Conservation (phyloP, 1,139 yeast genomes). For the Yueomyces sp. region DNA sequence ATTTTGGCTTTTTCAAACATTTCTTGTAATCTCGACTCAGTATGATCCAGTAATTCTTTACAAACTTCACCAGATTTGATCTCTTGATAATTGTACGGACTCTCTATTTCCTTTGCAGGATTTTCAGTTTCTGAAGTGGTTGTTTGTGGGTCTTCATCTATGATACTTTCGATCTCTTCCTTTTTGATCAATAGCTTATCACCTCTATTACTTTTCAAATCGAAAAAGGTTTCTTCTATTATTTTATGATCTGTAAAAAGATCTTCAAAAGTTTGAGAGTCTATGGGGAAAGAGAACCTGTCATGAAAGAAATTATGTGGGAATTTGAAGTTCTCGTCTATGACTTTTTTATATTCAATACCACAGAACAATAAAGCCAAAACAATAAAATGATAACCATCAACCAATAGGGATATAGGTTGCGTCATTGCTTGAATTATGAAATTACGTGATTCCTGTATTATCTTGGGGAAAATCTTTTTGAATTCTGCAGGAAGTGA, state of each 20-base stretch:
- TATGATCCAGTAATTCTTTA: constrained; percentile 20
- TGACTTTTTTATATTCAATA: constrained; percentile 16
- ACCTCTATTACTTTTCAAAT: constrained; percentile 24
- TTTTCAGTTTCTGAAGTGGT: constrained; percentile 1
- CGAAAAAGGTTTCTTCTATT: constrained; percentile 23
- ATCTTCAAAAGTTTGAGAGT: constrained; percentile 13
- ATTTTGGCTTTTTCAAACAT: constrained; percentile 11
- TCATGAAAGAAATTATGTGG: constrained; percentile 21
- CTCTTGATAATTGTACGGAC: constrained; percentile 12
- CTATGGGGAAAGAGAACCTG: constrained; percentile 16
- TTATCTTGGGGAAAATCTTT: constrained; percentile 18
- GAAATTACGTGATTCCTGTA: constrained; percentile 22
- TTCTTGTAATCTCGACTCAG: constrained; percentile 16
- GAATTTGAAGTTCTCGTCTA: constrained; percentile 16
- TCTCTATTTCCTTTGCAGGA: constrained; percentile 5
- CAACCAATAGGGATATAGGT: constrained; percentile 23
- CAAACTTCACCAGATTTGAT: constrained; percentile 20
- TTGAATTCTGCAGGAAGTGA: constrained; percentile 18
- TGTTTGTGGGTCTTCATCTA: constrained; percentile 13
- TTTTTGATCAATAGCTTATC: constrained; percentile 17
- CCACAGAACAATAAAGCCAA: constrained; percentile 22
- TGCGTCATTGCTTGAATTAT: constrained; percentile 26
- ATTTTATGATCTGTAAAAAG: constrained; percentile 20
- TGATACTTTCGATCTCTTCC: constrained; percentile 12
- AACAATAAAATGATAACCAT: constrained; percentile 21